Percentiles rank a stretch among this genome's conserved stretches.
Evolutionary conservation across 2,329 filamentous ascomycete species (phyloP).

Genomic region (Calonectria pteridis): DNA sequence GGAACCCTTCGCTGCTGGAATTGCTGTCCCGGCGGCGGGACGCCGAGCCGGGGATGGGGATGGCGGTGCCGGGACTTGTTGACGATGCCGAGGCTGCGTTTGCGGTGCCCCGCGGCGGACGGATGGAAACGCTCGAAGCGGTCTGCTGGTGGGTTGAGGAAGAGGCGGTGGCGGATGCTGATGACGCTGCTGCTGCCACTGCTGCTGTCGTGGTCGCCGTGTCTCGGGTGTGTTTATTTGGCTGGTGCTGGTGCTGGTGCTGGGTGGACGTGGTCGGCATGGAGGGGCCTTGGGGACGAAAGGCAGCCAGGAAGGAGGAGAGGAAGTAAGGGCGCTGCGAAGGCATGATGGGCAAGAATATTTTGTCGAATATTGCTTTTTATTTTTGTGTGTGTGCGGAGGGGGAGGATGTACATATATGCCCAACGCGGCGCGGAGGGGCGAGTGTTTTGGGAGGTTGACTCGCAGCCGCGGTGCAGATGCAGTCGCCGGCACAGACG

Average conservation of each 20-base stretch:
- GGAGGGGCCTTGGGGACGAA: conserved; percentile 58
- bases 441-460: not conserved
- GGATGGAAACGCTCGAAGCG: conserved; percentile 46
- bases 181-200: conserved; percentile 42
- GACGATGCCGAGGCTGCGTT: conserved; percentile 27
- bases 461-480: not conserved
- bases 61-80: conserved; percentile 43
- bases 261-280: conserved; percentile 49
- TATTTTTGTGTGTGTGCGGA: not conserved
- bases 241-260: conserved; percentile 51
- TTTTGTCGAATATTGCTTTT: not conserved
- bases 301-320: conserved; percentile 68
- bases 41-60: conserved; percentile 54
- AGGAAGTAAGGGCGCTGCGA: conserved; percentile 69
- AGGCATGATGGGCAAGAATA: conserved; percentile 53
- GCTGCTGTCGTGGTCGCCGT: too few relatives aligned
- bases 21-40: conserved; percentile 76
- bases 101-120: conserved; percentile 43
- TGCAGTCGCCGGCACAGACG: not conserved
- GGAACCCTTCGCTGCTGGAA: conserved; percentile 80
- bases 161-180: conserved; percentile 35
- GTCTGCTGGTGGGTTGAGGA: conserved; percentile 43
- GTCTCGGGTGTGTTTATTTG: conserved; percentile 53
- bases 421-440: not conserved
- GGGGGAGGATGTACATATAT: not conserved